phyloP scores from a whole-genome alignment of 352 stramenopile genomes.

The Phytophthora hybrid region DNA sequence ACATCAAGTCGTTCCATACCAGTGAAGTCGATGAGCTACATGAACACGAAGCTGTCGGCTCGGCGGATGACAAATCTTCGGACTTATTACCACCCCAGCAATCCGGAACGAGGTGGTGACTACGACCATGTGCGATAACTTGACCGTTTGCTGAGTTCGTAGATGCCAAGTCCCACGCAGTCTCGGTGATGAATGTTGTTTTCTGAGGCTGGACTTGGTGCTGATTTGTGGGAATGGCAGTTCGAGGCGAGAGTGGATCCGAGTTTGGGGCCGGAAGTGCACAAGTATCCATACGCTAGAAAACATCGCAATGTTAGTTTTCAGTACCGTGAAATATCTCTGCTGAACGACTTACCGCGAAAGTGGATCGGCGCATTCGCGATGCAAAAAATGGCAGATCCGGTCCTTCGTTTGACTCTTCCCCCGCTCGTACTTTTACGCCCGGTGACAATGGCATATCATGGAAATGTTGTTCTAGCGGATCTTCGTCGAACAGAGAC shows the following conservation, averaged over 20 bases:
- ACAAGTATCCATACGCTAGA: constrained; percentile 32
- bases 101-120: not conserved
- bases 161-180: constrained; percentile 14
- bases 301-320: constrained; percentile 6
- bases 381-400: constrained; percentile 39
- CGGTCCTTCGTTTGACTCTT: constrained; percentile 32
- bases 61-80: constrained; percentile 10
- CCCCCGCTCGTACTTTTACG: constrained; percentile 40
- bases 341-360: constrained; percentile 30
- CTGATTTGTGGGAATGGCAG: constrained; percentile 6
- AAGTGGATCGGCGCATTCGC: constrained; percentile 43
- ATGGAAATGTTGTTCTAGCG: constrained; percentile 38
- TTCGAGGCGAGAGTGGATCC: not conserved
- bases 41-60: constrained; percentile 21
- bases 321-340: not conserved
- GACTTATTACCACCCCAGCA: constrained; percentile 12
- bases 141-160: constrained; percentile 1
- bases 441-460: constrained; percentile 42
- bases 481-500: constrained; percentile 23
- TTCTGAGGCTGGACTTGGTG: constrained; percentile 6
- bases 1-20: constrained; percentile 17
- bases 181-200: constrained; percentile 31
- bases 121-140: not conserved
- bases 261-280: constrained; percentile 8
- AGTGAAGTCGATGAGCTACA: constrained; percentile 32